These are phyloP conservation scores for Colletotrichum phormii DNA, from an alignment of 2,329 filamentous ascomycete genomes.

Conservation along the genomic window DNA sequence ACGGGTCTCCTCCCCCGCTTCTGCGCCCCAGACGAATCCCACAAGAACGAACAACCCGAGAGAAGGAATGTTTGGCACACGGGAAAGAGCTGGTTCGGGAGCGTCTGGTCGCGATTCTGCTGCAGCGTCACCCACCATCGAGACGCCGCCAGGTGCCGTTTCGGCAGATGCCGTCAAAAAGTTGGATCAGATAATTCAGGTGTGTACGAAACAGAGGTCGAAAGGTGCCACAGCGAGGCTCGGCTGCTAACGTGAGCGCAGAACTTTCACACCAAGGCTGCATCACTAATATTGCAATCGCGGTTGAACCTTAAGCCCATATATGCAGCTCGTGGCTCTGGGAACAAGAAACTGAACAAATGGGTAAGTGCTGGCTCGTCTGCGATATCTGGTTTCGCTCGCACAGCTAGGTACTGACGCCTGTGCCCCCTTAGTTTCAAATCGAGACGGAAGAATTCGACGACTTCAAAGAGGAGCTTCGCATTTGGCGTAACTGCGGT, in stretches of 20 bases:
- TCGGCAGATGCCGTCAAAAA: conserved; percentile 79
- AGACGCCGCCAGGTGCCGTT: conserved; percentile 54
- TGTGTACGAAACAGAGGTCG: conserved; percentile 49
- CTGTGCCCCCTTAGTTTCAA: conserved; percentile 78
- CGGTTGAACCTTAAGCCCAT: conserved; percentile 76
- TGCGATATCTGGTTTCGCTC: neutral
- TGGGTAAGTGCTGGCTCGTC: conserved; percentile 72
- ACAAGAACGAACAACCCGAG: conserved; percentile 79
- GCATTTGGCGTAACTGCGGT: conserved; percentile 84
- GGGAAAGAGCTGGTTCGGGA: conserved; percentile 57
- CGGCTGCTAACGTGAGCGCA: conserved; percentile 50
- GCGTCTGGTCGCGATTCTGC: conserved; percentile 51
- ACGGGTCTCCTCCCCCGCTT: conserved; percentile 78
- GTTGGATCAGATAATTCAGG: conserved; percentile 94
- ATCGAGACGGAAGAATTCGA: conserved; percentile 94
- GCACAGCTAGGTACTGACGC: neutral
- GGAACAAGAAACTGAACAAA: conserved; percentile 78
- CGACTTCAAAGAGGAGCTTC: conserved; percentile 83
- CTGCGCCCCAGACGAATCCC: conserved; percentile 78
- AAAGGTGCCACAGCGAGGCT: neutral
- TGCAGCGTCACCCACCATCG: conserved; percentile 60
- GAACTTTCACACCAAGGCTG: conserved; percentile 94
- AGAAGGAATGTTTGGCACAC: conserved; percentile 63
- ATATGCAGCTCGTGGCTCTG: conserved; percentile 56
- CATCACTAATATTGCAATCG: conserved; percentile 84